Conservation (phyloP, 768 basidiomycete species). For the Mycena rebaudengoi region DNA sequence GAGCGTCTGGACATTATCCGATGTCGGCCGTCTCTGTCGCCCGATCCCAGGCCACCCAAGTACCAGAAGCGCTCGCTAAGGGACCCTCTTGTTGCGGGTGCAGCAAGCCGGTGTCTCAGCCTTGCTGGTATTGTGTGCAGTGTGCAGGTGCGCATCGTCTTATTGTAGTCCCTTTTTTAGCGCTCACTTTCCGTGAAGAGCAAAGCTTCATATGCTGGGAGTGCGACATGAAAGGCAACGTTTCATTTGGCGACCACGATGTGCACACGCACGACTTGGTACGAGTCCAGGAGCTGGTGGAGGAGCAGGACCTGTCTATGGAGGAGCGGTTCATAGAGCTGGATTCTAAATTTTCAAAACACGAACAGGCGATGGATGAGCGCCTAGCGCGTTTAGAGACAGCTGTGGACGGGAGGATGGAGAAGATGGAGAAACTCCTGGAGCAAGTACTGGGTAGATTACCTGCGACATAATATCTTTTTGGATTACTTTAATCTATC, state of each 20-base stretch:
- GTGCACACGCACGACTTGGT: slow-evolving; percentile 31
- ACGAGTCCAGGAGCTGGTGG: slow-evolving; percentile 19
- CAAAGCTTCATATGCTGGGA: slow-evolving; percentile 34
- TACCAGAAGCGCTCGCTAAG: background rate
- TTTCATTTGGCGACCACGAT: slow-evolving; percentile 20
- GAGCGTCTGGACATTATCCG: background rate
- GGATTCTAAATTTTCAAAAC: slow-evolving; percentile 22
- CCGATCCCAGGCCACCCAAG: background rate
- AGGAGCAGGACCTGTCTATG: slow-evolving; percentile 21
- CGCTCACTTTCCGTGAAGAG: too few relatives aligned
- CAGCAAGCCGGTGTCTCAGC: slow-evolving; percentile 23
- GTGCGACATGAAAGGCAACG: slow-evolving; percentile 27
- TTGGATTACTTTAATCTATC: too few relatives aligned
- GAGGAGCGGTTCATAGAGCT: slow-evolving; percentile 29
- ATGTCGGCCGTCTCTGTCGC: background rate
- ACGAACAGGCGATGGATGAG: slow-evolving; percentile 9
- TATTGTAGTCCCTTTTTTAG: too few relatives aligned
- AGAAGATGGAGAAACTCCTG: slow-evolving; percentile 27
- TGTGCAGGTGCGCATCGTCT: slow-evolving; percentile 34
- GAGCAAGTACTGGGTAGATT: too few relatives aligned
- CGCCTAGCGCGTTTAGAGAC: slow-evolving; percentile 20
- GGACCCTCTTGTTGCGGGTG: slow-evolving; percentile 32
- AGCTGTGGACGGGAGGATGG: slow-evolving; percentile 25
- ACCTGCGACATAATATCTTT: too few relatives aligned
- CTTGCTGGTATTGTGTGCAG: slow-evolving; percentile 42